Percentiles rank a stretch among this genome's conserved stretches.
phyloP scores from a whole-genome alignment of 1,284 basidiomycete genomes.

The Cystobasidium pallidum region DNA sequence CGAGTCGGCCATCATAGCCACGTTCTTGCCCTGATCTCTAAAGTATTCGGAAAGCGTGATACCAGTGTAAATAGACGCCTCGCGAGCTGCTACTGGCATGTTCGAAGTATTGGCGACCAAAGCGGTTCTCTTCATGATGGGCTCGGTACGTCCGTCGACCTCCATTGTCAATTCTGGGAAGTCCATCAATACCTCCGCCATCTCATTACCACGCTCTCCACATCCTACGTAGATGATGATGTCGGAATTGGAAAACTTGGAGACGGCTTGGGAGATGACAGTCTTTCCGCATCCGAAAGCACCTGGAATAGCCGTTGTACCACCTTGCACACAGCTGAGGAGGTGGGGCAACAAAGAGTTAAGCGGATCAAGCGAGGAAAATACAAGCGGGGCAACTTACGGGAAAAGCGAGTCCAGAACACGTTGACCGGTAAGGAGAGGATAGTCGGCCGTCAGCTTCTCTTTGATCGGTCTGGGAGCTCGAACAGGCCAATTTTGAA shows the following conservation, averaged over 20 bases:
- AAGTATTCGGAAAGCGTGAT: constrained; percentile 99
- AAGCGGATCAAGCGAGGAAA: neutral
- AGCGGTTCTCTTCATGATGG: constrained; percentile 99
- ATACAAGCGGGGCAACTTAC: constrained; percentile 58
- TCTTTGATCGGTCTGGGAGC: constrained; percentile 93
- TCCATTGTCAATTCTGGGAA: constrained; percentile 96
- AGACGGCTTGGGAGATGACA: constrained; percentile 94
- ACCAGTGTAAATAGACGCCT: constrained; percentile 99
- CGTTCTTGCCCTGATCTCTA: constrained; percentile 97
- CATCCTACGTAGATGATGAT: constrained; percentile 98
- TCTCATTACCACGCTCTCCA: constrained; percentile 66
- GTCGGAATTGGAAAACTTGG: constrained; percentile 99
- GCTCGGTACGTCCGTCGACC: constrained; percentile 86
- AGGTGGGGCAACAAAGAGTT: neutral
- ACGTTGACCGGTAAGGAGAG: constrained; percentile 93
- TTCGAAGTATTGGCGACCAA: constrained; percentile 99
- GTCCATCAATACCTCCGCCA: constrained; percentile 87
- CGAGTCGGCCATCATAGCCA: constrained; percentile 99
- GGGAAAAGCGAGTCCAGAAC: constrained; percentile 98
- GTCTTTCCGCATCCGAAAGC: constrained; percentile 92
- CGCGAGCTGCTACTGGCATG: constrained; percentile 99
- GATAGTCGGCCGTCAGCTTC: constrained; percentile 90
- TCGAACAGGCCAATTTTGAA: constrained; percentile 98
- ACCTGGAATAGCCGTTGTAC: constrained; percentile 97
- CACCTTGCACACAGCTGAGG: constrained; percentile 88